Evolutionary conservation across 345 rosid genomes (phyloP).

Genomic region (Zanthoxylum bungeanum): DNA sequence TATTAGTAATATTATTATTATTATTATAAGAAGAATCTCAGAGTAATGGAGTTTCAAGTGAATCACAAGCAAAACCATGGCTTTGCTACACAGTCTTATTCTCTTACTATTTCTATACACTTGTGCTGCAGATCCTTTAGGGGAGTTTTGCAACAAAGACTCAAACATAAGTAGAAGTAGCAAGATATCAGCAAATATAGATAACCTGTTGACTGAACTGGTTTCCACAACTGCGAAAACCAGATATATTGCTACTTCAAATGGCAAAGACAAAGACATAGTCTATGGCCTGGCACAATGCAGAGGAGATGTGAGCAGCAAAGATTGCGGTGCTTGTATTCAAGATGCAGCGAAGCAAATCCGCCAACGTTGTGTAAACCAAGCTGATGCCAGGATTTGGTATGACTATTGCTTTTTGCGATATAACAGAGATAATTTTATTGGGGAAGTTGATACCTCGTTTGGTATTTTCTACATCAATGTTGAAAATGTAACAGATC

Average conservation of each 20-base stretch:
- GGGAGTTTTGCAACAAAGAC: slow-evolving; percentile 45
- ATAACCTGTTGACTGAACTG: slow-evolving; percentile 31
- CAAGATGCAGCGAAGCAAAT: slow-evolving; percentile 58
- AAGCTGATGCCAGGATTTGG: slow-evolving; percentile 61
- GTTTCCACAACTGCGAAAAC: slow-evolving; percentile 38
- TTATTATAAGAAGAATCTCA: neutral
- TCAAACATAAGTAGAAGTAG: slow-evolving; percentile 27
- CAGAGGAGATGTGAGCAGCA: slow-evolving; percentile 59
- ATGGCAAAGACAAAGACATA: slow-evolving; percentile 33
- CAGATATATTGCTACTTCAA: slow-evolving; percentile 41
- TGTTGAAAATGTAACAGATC: slow-evolving; percentile 51
- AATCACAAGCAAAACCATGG: slow-evolving; percentile 20
- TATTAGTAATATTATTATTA: no score
- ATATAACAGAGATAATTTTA: slow-evolving; percentile 36
- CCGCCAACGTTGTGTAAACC: slow-evolving; percentile 48
- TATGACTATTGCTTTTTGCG: slow-evolving; percentile 71
- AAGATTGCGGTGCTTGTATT: slow-evolving; percentile 56
- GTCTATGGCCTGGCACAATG: slow-evolving; percentile 80
- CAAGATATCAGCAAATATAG: slow-evolving; percentile 41
- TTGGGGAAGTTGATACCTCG: slow-evolving; percentile 51
- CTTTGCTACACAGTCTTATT: slow-evolving; percentile 17
- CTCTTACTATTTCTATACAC: slow-evolving; percentile 25
- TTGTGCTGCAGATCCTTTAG: slow-evolving; percentile 50
- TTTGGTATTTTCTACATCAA: slow-evolving; percentile 49
- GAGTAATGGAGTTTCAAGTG: neutral